Percentiles rank a stretch among this genome's conserved stretches.
Conservation (phyloP, 169 alveolate genomes). For the Blepharisma undulans region DNA sequence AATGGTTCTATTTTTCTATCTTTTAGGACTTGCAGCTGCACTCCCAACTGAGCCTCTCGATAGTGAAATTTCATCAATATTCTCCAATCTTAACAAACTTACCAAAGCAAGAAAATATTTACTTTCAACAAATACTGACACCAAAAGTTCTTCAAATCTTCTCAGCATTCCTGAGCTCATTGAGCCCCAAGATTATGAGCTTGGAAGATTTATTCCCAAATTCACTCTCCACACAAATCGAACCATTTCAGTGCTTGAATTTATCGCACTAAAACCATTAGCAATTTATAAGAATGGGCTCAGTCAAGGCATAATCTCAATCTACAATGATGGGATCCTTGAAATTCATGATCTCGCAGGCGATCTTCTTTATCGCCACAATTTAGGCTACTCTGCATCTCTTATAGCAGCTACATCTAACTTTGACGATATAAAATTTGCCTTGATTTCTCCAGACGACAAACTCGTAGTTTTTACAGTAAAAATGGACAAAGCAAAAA, state of each 20-base stretch:
- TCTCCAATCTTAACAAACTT: neutral
- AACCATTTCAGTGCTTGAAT: neutral
- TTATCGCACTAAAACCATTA: neutral
- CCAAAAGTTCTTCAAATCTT: neutral
- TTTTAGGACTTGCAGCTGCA: neutral
- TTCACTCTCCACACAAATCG: neutral
- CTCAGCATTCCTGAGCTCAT: neutral
- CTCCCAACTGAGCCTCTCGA: neutral
- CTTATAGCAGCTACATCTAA: neutral
- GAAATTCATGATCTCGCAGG: neutral
- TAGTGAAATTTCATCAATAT: neutral
- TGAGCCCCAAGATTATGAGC: neutral
- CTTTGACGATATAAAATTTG: conserved; percentile 28
- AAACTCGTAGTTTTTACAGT: neutral
- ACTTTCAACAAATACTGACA: neutral
- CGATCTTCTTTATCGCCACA: neutral
- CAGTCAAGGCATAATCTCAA: neutral
- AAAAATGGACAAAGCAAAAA: neutral
- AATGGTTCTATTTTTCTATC: neutral
- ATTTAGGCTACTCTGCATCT: neutral
- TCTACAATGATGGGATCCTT: neutral
- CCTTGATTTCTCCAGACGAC: neutral
- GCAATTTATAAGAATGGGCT: neutral
- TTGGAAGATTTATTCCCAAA: neutral
- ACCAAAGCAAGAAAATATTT: neutral